These are phyloP conservation scores for Pyricularia grisea DNA, from an alignment of 2,329 filamentous ascomycete species.

Conservation along the genomic window DNA sequence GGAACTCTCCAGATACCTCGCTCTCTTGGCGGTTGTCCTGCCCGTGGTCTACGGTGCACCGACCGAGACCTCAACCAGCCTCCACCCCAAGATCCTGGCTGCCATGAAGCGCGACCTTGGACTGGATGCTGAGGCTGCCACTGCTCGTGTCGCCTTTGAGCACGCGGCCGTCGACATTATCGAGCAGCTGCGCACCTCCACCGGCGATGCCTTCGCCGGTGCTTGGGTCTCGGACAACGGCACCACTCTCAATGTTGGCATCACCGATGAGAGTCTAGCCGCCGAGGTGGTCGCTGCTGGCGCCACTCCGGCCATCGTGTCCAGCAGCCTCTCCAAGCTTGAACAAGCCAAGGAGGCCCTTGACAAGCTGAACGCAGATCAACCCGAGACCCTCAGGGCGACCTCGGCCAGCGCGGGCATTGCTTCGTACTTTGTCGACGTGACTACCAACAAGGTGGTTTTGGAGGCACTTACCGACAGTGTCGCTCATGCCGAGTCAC, in stretches of 20 bases:
- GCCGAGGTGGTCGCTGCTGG: background rate
- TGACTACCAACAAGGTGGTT: background rate
- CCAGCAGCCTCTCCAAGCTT: background rate
- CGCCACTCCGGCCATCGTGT: background rate
- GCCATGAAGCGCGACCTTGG: background rate
- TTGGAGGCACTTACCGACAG: background rate
- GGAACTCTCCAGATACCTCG: background rate
- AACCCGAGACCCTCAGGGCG: background rate
- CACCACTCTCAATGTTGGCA: background rate
- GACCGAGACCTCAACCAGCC: background rate
- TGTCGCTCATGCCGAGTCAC: background rate
- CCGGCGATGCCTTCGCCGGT: background rate
- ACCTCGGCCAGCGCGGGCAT: background rate
- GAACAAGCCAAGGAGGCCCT: background rate
- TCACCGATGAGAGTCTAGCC: background rate
- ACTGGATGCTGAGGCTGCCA: background rate
- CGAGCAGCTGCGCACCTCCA: background rate
- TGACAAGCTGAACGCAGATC: conserved; percentile 1
- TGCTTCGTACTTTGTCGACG: background rate
- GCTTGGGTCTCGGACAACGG: background rate
- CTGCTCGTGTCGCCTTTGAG: background rate
- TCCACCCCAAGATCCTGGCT: background rate
- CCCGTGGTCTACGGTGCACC: background rate
- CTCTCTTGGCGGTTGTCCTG: background rate
- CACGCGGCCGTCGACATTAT: background rate